phyloP scores from a whole-genome alignment of 768 basidiomycete species.

The Agaricus blazei region DNA sequence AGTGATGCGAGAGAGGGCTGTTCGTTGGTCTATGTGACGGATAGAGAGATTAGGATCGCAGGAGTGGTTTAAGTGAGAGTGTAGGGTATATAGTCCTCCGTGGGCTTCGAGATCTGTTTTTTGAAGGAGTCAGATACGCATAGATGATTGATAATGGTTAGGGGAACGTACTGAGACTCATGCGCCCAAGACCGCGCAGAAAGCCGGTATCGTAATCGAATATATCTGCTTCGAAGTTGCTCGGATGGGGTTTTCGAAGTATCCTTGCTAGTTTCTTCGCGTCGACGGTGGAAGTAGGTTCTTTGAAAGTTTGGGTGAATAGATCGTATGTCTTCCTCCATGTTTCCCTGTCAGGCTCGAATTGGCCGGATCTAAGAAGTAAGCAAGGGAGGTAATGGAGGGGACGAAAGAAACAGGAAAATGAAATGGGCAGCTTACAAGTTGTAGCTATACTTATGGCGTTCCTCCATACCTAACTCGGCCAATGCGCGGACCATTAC shows the following conservation, averaged over 20 bases:
- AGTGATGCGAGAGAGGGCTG: slow-evolving; percentile 68
- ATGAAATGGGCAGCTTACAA: slow-evolving; percentile 25
- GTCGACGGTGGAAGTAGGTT: slow-evolving; percentile 43
- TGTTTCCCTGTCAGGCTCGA: slow-evolving; percentile 55
- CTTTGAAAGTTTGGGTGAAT: slow-evolving; percentile 57
- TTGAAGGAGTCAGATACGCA: neutral
- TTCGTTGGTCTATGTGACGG: slow-evolving; percentile 67
- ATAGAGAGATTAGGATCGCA: slow-evolving; percentile 79
- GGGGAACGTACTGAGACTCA: slow-evolving; percentile 68
- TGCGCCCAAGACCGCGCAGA: slow-evolving; percentile 65
- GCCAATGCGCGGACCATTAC: slow-evolving; percentile 58
- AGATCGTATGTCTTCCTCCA: slow-evolving; percentile 67
- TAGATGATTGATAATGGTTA: neutral
- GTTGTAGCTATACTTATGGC: slow-evolving; percentile 46
- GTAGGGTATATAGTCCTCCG: slow-evolving; percentile 80
- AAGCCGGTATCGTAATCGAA: slow-evolving; percentile 73
- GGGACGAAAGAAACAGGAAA: slow-evolving; percentile 3
- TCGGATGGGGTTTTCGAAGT: slow-evolving; percentile 43
- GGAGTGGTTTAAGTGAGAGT: slow-evolving; percentile 84
- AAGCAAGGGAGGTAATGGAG: neutral
- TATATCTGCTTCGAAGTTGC: slow-evolving; percentile 48
- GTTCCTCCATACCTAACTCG: slow-evolving; percentile 71
- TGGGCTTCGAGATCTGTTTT: slow-evolving; percentile 72
- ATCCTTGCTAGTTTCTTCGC: slow-evolving; percentile 55
- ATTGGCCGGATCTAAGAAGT: slow-evolving; percentile 12